Conservation (phyloP, 2,329 filamentous ascomycete species). For the Neonectria magnoliae region DNA sequence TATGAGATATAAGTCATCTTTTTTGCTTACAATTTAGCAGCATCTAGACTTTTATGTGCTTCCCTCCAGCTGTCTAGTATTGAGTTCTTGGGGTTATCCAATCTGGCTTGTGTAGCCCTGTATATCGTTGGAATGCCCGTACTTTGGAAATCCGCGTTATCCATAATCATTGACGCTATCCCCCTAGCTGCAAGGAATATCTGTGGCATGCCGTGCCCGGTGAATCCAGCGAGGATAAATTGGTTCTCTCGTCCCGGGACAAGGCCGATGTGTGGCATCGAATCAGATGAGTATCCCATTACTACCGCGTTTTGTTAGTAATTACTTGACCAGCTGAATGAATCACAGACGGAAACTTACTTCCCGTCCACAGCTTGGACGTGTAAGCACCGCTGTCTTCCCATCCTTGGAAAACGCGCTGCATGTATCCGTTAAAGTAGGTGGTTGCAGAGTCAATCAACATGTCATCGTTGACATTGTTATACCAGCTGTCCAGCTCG, state of each 20-base stretch:
- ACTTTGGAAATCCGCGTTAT: slow-evolving; percentile 3
- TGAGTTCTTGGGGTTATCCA: slow-evolving; percentile 12
- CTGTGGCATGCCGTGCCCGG: slow-evolving; percentile 62
- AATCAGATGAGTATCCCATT: slow-evolving; percentile 56
- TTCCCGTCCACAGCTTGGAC: slow-evolving; percentile 16
- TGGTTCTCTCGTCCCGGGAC: slow-evolving; percentile 51
- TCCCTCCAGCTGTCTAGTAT: slow-evolving; percentile 14
- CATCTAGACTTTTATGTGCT: background rate
- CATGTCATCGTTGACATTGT: slow-evolving; percentile 16
- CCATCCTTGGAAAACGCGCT: slow-evolving; percentile 19
- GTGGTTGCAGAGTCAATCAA: slow-evolving; percentile 18
- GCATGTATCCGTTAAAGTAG: slow-evolving; percentile 24
- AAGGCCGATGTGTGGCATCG: slow-evolving; percentile 54
- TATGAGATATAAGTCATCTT: background rate
- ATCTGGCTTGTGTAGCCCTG: slow-evolving; percentile 3
- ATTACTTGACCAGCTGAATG: background rate
- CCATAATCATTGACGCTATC: slow-evolving; percentile 12
- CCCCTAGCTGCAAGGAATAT: slow-evolving; percentile 47
- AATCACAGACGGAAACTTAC: background rate
- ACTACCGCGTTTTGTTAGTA: slow-evolving; percentile 38
- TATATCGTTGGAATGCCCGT: slow-evolving; percentile 16
- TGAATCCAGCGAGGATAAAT: slow-evolving; percentile 60
- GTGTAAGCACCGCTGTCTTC: slow-evolving; percentile 20
- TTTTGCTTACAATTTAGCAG: background rate
- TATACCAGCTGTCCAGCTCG: slow-evolving; percentile 18